phyloP scores from a whole-genome alignment of 2,329 filamentous ascomycete species.

The Pseudophaeomoniella oleicola region DNA sequence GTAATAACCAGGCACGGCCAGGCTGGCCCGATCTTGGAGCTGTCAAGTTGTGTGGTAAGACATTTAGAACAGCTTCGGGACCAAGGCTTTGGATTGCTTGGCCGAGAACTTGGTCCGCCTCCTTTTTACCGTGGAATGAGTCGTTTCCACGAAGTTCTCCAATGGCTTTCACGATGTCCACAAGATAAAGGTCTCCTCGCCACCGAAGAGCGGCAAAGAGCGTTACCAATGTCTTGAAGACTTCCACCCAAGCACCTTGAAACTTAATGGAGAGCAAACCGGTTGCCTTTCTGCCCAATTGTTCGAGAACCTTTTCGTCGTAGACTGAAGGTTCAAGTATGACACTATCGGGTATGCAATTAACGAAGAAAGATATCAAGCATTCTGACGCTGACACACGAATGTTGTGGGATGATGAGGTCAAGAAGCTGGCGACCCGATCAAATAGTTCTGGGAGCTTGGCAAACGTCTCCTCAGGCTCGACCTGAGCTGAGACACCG shows the following conservation, averaged over 20 bases:
- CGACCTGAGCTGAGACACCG: constrained; percentile 78
- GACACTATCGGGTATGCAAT: constrained; percentile 70
- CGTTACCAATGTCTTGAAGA: constrained; percentile 74
- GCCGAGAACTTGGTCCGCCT: constrained; percentile 80
- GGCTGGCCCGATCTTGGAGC: constrained; percentile 63
- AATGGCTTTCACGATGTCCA: constrained; percentile 60
- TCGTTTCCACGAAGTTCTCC: constrained; percentile 80
- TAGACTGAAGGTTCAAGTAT: constrained; percentile 81
- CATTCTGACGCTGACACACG: constrained; percentile 90
- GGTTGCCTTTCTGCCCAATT: constrained; percentile 55
- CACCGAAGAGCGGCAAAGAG: constrained; percentile 81
- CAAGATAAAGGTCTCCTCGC: constrained; percentile 66
- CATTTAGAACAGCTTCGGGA: constrained; percentile 64
- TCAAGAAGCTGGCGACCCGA: constrained; percentile 66
- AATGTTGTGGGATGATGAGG: constrained; percentile 82
- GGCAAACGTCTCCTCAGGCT: constrained; percentile 80
- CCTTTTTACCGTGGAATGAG: constrained; percentile 84
- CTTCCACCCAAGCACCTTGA: constrained; percentile 87
- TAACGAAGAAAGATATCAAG: constrained; percentile 80
- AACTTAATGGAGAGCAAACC: constrained; percentile 77
- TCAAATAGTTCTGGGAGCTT: constrained; percentile 76
- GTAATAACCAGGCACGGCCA: constrained; percentile 87
- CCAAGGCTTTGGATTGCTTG: constrained; percentile 84
- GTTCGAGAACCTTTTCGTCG: constrained; percentile 79
- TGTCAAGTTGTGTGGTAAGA: constrained; percentile 74